phyloP scores from a whole-genome alignment of 495 filamentous ascomycete genomes.

The Bryoglossum gracile region DNA sequence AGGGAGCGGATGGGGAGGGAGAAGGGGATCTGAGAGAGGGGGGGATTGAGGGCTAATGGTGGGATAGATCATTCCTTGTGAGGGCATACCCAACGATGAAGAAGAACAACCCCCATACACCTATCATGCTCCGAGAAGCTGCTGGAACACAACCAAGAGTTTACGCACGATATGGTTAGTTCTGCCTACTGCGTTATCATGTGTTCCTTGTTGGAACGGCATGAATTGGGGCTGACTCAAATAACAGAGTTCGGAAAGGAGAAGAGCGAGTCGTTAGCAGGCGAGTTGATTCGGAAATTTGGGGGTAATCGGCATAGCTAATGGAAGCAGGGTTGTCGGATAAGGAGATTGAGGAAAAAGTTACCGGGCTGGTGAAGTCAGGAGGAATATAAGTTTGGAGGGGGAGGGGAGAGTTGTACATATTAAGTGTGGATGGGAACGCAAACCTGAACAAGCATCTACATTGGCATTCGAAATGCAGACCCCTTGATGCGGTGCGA shows the following conservation, averaged over 20 bases:
- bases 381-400: conserved; percentile 13
- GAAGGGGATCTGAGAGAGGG: neutral
- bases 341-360: conserved; percentile 84
- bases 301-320: neutral
- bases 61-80: conserved; percentile 72
- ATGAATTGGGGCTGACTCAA: neutral
- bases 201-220: too few species aligned
- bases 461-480: too few species aligned
- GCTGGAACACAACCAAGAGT: conserved; percentile 71
- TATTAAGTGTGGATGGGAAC: too few species aligned
- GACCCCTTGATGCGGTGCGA: too few species aligned
- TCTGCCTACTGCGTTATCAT: too few species aligned
- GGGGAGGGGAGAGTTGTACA: conserved; percentile 12
- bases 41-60: neutral
- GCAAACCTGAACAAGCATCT: too few species aligned
- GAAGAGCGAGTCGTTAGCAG: conserved; percentile 73
- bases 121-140: conserved; percentile 92
- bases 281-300: conserved; percentile 33
- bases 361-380: conserved; percentile 71
- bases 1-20: neutral
- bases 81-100: conserved; percentile 98
- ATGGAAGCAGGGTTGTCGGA: conserved; percentile 55
- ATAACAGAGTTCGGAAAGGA: conserved; percentile 78
- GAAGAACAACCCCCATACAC: conserved; percentile 92
- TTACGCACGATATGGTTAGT: conserved; percentile 88